Evolutionary conservation across 345 rosid species (phyloP), one percentile per base, ranked within the genome.

Genomic region (Linum trigynum): DNA sequence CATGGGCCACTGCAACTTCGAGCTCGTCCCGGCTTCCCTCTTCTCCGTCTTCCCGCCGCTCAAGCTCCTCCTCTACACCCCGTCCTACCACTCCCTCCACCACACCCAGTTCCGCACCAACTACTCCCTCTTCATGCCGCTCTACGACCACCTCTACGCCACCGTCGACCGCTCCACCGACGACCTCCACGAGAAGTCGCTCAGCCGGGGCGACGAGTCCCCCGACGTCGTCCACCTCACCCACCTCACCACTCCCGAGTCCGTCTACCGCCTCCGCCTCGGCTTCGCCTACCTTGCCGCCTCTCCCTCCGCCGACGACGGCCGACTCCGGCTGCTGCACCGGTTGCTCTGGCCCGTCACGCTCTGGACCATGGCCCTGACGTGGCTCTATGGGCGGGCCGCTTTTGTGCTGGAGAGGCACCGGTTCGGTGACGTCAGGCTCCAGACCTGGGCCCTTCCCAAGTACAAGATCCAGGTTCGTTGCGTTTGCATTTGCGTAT

Each of bases 1-100:
- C 59, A 71, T 91, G 89, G 98, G 98, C 2, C 96, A 91, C 61
- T 87, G 96, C 82, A 91, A 91, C 69, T 84, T 87, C 53, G 96
- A 91, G 81, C 65, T 89, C 78, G 65, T 89, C 62, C 96, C 96
- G 0, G 75, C 23, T 12, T 63, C 69, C 48, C 17, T 85, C 63
- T 91, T 91, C 80, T 59, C 80, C 37, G 9, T 80, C 42, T 83
- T 83, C 56, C 95, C 91, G 5, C 87, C 83, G 37, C 86, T 91
- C 69, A 89, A 91, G 74, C 84, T 76, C 72, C 71, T 91, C 57
- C 73, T 82, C 78, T 88, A 91, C 73, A 89, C 98, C 35, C 83
- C 86, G 0, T 82, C 90, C 82, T 85, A 82, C 38, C 77, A 74
- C 36, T 74, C 77, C 0, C 73, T 74, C 23, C 77, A 74, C 55